phyloP scores from a whole-genome alignment of 129 eudicot species.

The Artemisia annua region DNA sequence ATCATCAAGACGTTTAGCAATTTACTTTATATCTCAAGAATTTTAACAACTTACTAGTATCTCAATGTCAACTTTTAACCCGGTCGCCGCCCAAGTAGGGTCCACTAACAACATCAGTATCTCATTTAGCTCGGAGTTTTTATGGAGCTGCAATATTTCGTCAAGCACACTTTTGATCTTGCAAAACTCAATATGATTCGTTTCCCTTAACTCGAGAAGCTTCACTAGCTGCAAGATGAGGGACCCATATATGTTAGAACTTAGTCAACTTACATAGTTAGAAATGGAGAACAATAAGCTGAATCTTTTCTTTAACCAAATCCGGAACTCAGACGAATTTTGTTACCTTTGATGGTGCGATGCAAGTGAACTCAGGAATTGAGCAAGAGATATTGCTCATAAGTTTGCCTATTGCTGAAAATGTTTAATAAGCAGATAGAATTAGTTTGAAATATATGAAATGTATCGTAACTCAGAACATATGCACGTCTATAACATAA shows the following conservation, averaged over 20 bases:
- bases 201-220: slow-evolving; percentile 93
- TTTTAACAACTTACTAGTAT: slow-evolving; percentile 56
- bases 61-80: slow-evolving; percentile 68
- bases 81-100: slow-evolving; percentile 97
- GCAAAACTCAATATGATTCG: slow-evolving; percentile 95
- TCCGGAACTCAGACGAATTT: not conserved
- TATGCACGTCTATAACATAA: not conserved
- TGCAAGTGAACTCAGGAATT: slow-evolving; percentile 91
- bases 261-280: not conserved
- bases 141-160: slow-evolving; percentile 63
- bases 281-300: slow-evolving; percentile 8
- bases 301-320: slow-evolving; percentile 12
- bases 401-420: slow-evolving; percentile 77
- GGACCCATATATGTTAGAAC: not conserved
- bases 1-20: too few relatives aligned
- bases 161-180: slow-evolving; percentile 83
- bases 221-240: slow-evolving; percentile 78
- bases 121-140: slow-evolving; percentile 62
- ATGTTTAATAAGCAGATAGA: not conserved
- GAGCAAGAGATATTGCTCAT: slow-evolving; percentile 85
- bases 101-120: slow-evolving; percentile 69
- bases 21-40: too few relatives aligned
- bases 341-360: slow-evolving; percentile 88
- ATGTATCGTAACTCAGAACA: slow-evolving; percentile 14
- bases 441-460: slow-evolving; percentile 9